These are phyloP conservation scores for Elsinoe arachidis DNA, from an alignment of 2,329 filamentous ascomycete species.

Conservation along the genomic window DNA sequence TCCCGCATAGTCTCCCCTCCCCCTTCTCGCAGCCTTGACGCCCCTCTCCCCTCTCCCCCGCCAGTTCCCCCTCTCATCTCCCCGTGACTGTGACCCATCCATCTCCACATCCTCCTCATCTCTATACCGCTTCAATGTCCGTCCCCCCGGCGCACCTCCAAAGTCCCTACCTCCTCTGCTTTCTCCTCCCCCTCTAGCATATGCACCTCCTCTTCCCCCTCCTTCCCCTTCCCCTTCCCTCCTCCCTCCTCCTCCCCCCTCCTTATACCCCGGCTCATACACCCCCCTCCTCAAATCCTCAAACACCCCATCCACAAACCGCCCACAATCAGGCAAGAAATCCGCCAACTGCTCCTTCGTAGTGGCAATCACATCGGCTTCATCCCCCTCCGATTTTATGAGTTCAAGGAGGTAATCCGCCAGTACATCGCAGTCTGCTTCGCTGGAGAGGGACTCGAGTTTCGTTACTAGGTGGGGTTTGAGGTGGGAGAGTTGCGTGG, in stretches of 20 bases:
- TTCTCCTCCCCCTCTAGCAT: background rate
- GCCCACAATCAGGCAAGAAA: conserved; percentile 60
- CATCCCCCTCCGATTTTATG: conserved; percentile 59
- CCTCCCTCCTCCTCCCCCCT: background rate
- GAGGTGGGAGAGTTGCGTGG: background rate
- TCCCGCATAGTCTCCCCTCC: conserved; percentile 3
- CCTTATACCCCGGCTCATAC: conserved; percentile 23
- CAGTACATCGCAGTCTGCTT: conserved; percentile 72
- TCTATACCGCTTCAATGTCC: background rate
- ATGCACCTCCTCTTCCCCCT: background rate
- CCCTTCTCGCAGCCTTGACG: conserved; percentile 2
- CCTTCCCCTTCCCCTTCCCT: background rate
- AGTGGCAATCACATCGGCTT: conserved; percentile 54
- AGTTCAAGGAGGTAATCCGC: conserved; percentile 79
- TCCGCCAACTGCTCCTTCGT: conserved; percentile 66
- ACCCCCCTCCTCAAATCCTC: conserved; percentile 51
- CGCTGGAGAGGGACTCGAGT: conserved; percentile 42
- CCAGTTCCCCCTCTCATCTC: background rate
- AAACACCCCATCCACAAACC: conserved; percentile 66
- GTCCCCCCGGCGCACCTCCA: background rate
- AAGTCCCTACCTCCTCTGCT: background rate
- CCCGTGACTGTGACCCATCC: background rate
- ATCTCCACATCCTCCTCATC: conserved; percentile 3
- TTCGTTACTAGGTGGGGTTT: background rate
- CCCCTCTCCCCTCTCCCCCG: background rate